Conservation (phyloP, 2,329 filamentous ascomycete species). For the Aspergillus tanneri region DNA sequence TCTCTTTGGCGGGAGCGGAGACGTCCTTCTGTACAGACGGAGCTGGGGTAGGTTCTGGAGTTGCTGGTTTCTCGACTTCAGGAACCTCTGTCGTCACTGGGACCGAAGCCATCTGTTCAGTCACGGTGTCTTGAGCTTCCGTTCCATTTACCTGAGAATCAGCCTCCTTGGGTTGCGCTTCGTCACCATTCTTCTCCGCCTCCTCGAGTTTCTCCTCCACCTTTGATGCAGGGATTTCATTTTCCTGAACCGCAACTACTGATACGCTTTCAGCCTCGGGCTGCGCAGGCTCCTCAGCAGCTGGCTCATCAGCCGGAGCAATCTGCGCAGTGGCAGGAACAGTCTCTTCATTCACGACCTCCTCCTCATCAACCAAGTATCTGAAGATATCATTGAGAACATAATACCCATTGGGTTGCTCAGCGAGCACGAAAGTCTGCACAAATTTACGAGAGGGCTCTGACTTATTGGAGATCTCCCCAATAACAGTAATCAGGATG, state of each 20-base stretch:
- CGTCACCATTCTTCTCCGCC: constrained; percentile 49
- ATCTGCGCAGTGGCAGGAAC: constrained; percentile 41
- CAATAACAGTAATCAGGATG: constrained; percentile 97
- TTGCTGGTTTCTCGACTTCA: constrained; percentile 64
- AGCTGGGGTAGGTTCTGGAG: constrained; percentile 58
- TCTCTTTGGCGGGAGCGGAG: constrained; percentile 54
- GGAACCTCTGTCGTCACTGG: constrained; percentile 42
- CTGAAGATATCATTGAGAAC: constrained; percentile 98
- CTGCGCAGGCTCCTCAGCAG: constrained; percentile 26
- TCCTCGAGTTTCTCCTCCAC: constrained; percentile 78
- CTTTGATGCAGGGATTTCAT: constrained; percentile 46
- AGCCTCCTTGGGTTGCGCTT: constrained; percentile 30
- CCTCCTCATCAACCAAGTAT: constrained; percentile 78
- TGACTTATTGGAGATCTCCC: constrained; percentile 92
- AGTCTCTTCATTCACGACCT: constrained; percentile 49
- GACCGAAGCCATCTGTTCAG: constrained; percentile 31
- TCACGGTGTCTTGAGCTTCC: constrained; percentile 22
- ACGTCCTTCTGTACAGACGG: constrained; percentile 45
- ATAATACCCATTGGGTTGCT: constrained; percentile 96
- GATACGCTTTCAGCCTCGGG: constrained; percentile 33
- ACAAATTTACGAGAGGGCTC: constrained; percentile 92
- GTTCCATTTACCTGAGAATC: constrained; percentile 39
- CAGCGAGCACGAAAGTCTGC: constrained; percentile 94
- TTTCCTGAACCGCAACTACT: not conserved
- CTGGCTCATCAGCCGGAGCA: constrained; percentile 36